Evolutionary conservation across 2,329 filamentous ascomycete species (phyloP), one percentile per base, ranked within the genome.

Genomic region (Aspergillus fumigatiaffinis): DNA sequence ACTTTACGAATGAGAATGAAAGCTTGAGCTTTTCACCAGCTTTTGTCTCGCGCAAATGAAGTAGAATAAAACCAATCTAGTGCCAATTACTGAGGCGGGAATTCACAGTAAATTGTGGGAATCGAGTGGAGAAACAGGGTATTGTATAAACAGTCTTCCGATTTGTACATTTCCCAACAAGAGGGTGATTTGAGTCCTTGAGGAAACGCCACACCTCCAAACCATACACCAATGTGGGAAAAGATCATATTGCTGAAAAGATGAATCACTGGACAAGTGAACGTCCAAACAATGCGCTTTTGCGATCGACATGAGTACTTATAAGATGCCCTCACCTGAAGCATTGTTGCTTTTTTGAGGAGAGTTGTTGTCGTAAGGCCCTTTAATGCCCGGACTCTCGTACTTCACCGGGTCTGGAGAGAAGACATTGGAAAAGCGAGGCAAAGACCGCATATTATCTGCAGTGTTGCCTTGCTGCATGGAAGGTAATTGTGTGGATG

Each of bases 401-500:
- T 47, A 47, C 4, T 47, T 47, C 20, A 25, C 21, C 6, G 44
- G 12, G 12, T 59, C 58, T 17, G 55, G 57, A 4, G 57, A 56
- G 38, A 65, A 64, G 10, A 60, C 28, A 23, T 62, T 63, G 6
- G 53, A 47, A 25, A 60, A 57, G 6, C 61, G 60, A 47, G 61
- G 55, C 44, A 62, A 23, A 10, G 63, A 20, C 41, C 61, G 59
- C 32, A 61, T 47, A 51, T 60, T 55, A 28, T 66, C 63, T 25
- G 58, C 42, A 32, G 55, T 52, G 38, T 52, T 59, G 47, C 54
- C 63, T 38, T 64, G 62, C 38, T 64, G 62, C 26, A 62, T 51
- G 7, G 58, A 55, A 3, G 66, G 51, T 20, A 66, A 32, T 23
- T 64, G 66, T 12, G 64, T 26, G 5, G 67, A 56, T 2, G 57